Percentiles rank a stretch among this genome's conserved stretches.
Evolutionary conservation across 257 asterid species (phyloP).

Genomic region (Primulina huaijiensis): DNA sequence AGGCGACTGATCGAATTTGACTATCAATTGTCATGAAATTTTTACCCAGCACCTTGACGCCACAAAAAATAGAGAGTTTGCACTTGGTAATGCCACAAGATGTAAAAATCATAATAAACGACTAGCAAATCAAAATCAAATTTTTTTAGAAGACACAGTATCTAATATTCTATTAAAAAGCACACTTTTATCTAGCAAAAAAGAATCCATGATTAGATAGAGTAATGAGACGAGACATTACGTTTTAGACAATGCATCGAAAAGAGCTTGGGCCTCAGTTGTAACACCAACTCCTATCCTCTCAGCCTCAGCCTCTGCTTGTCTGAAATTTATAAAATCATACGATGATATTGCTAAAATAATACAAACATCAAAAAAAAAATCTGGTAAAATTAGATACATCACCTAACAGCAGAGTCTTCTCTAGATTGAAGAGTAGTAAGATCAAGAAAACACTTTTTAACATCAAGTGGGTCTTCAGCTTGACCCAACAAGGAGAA

Average conservation of each 20-base stretch:
- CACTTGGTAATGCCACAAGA: no score
- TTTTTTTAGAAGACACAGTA: no score
- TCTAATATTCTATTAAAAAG: no score
- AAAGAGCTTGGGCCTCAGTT: conserved; percentile 81
- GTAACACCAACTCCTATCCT: conserved; percentile 96
- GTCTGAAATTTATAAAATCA: conserved; percentile 48
- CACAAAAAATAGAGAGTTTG: no score
- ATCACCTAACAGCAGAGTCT: conserved; percentile 85
- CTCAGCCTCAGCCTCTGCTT: conserved; percentile 86
- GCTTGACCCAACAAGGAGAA: conserved; percentile 68
- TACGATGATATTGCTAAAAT: neutral
- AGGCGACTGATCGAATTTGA: no score
- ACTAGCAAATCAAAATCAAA: no score
- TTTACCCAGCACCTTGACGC: no score
- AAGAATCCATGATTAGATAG: no score
- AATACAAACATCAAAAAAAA: neutral
- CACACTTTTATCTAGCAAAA: no score
- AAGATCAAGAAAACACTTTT: conserved; percentile 77
- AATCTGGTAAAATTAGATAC: neutral
- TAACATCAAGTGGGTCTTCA: conserved; percentile 84
- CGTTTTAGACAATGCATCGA: conserved; percentile 96
- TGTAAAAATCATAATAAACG: no score
- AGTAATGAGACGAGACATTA: conserved; percentile 31
- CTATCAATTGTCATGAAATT: no score
- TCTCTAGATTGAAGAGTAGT: conserved; percentile 70